These are phyloP conservation scores for Phytopythium montanum DNA, from an alignment of 352 stramenopile species.

Conservation along the genomic window DNA sequence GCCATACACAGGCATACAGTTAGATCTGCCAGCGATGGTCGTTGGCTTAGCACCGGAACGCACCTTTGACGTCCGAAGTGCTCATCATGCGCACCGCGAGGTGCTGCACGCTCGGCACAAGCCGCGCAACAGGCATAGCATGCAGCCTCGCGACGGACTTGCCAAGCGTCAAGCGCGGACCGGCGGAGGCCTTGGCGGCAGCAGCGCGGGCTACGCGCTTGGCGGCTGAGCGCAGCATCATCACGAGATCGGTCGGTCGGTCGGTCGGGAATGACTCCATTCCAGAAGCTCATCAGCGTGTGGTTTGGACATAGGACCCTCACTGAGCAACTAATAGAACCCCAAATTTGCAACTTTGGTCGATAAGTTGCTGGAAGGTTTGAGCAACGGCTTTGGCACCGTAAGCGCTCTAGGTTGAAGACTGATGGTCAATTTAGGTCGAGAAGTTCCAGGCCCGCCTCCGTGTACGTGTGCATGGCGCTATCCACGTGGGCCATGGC, in stretches of 20 bases:
- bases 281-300: background rate
- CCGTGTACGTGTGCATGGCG: too few relatives aligned
- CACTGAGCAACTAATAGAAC: background rate
- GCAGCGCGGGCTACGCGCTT: slow-evolving; percentile 34
- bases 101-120: slow-evolving; percentile 31
- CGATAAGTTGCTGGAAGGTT: background rate
- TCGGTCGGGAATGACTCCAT: slow-evolving; percentile 8
- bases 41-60: background rate
- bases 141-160: slow-evolving; percentile 17
- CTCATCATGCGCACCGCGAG: slow-evolving; percentile 31
- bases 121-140: slow-evolving; percentile 4
- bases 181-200: slow-evolving; percentile 12
- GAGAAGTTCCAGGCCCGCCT: too few relatives aligned
- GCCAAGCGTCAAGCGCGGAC: slow-evolving; percentile 9
- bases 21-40: background rate
- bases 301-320: background rate
- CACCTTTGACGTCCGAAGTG: slow-evolving; percentile 36
- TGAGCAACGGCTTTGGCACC: background rate
- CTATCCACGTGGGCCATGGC: too few relatives aligned
- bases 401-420: background rate
- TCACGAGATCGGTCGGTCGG: background rate
- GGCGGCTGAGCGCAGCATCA: slow-evolving; percentile 51
- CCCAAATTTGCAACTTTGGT: slow-evolving; percentile 3
- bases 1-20: background rate
- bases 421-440: too few relatives aligned